Conservation (phyloP, 352 stramenopile genomes). For the Phytophthora megakarya region DNA sequence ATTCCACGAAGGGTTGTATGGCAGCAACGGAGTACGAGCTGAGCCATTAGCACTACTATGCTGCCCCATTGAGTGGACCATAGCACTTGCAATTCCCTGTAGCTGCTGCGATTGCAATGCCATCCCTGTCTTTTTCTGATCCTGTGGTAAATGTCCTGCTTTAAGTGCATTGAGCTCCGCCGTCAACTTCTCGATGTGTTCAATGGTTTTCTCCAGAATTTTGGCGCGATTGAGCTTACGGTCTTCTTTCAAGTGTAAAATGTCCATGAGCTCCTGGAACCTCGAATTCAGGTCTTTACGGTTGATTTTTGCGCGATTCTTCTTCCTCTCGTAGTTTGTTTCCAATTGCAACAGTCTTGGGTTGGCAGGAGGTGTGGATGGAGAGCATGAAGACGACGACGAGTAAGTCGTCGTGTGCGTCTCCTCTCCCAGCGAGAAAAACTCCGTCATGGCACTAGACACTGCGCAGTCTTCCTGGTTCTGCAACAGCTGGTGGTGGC, state of each 20-base stretch:
- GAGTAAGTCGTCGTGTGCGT: slow-evolving; percentile 15
- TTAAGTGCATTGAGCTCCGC: slow-evolving; percentile 39
- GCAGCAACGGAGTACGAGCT: slow-evolving; percentile 16
- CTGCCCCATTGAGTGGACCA: slow-evolving; percentile 15
- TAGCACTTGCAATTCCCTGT: slow-evolving; percentile 4
- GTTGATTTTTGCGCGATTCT: slow-evolving; percentile 78
- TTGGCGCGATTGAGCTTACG: slow-evolving; percentile 71
- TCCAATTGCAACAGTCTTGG: slow-evolving; percentile 54
- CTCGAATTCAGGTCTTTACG: slow-evolving; percentile 65
- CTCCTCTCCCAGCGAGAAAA: slow-evolving; percentile 27
- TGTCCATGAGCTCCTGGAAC: slow-evolving; percentile 72
- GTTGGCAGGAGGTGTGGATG: slow-evolving; percentile 9
- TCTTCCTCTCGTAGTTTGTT: slow-evolving; percentile 75
- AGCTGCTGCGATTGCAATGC: slow-evolving; percentile 23
- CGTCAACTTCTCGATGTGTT: slow-evolving; percentile 61
- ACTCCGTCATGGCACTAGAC: slow-evolving; percentile 24
- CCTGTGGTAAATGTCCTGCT: slow-evolving; percentile 5
- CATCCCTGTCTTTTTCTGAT: slow-evolving; percentile 20
- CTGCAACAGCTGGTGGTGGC: slow-evolving; percentile 12
- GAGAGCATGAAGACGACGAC: slow-evolving; percentile 20
- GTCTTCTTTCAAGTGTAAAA: slow-evolving; percentile 62
- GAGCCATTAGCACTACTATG: neutral
- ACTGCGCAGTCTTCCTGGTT: slow-evolving; percentile 8
- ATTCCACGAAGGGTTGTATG: slow-evolving; percentile 37
- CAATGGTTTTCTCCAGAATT: slow-evolving; percentile 67